phyloP scores from a whole-genome alignment of 495 filamentous ascomycete species.

The Aspergillus affinis region DNA sequence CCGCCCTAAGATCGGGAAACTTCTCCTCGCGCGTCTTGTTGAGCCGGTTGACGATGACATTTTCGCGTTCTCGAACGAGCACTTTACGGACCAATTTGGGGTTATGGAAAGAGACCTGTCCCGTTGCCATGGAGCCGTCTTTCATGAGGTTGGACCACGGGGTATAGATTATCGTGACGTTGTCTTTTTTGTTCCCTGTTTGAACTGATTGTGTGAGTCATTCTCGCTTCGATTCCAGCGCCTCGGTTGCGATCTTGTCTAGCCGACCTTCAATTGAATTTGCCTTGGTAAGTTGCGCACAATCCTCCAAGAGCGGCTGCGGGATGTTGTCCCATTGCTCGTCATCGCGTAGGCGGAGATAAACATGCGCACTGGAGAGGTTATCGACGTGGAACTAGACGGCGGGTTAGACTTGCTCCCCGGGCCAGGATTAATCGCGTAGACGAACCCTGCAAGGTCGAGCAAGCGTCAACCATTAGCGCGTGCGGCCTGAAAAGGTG shows the following conservation, averaged over 20 bases:
- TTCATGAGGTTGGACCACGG: constrained; percentile 97
- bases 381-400: constrained; percentile 94
- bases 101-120: constrained; percentile 95
- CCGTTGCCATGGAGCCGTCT: constrained; percentile 91
- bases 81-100: constrained; percentile 77
- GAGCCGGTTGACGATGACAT: constrained; percentile 88
- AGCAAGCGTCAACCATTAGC: constrained; percentile 12
- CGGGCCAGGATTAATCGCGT: constrained; percentile 5
- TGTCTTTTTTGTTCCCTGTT: constrained; percentile 95
- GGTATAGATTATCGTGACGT: constrained; percentile 93
- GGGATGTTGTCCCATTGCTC: constrained; percentile 85
- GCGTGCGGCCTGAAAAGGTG: not conserved
- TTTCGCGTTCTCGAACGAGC: constrained; percentile 73
- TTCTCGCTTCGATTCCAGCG: not conserved
- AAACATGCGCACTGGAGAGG: constrained; percentile 93
- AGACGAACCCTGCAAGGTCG: constrained; percentile 38
- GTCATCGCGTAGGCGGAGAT: constrained; percentile 78
- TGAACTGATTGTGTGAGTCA: constrained; percentile 7
- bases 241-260: not conserved
- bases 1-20: constrained; percentile 73
- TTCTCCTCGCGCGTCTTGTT: constrained; percentile 93
- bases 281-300: constrained; percentile 93
- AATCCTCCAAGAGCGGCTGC: constrained; percentile 73
- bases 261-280: constrained; percentile 90
- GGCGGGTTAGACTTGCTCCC: constrained; percentile 22